These are phyloP conservation scores for Trichophyton schoenleinii DNA, from an alignment of 2,329 filamentous ascomycete genomes.

Conservation along the genomic window DNA sequence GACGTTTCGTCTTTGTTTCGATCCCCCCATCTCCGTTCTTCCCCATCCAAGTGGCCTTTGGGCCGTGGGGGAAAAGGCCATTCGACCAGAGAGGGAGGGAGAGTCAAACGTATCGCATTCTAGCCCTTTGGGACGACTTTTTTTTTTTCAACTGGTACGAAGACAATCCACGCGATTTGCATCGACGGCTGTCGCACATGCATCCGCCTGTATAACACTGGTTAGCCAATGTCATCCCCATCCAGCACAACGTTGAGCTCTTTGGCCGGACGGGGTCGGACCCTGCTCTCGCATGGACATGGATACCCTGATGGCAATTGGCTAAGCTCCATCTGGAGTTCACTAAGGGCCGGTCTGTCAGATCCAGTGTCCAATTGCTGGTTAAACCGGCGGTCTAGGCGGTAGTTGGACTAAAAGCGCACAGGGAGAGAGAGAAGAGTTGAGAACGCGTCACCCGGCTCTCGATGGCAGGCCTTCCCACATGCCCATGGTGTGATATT, in stretches of 20 bases:
- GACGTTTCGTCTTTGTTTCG: not conserved
- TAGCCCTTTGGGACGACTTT: not conserved
- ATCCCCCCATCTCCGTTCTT: not conserved
- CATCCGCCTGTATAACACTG: not conserved
- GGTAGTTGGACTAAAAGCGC: too few relatives aligned
- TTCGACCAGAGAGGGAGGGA: not conserved
- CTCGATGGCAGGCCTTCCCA: not conserved
- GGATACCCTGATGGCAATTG: not conserved
- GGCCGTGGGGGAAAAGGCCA: not conserved
- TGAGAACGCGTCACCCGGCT: not conserved
- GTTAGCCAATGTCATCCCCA: constrained; percentile 1
- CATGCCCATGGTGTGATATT: not conserved
- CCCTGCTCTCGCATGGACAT: not conserved
- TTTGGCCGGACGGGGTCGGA: not conserved
- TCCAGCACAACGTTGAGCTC: not conserved
- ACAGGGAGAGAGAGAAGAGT: not conserved
- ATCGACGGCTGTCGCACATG: not conserved
- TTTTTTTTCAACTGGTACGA: not conserved
- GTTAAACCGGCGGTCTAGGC: not conserved
- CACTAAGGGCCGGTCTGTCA: not conserved
- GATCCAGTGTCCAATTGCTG: not conserved
- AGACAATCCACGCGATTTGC: not conserved
- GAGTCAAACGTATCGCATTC: not conserved
- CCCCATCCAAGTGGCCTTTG: not conserved
- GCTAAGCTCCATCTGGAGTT: not conserved